Conservation (phyloP, 2,329 filamentous ascomycete species). For the Paraphoma sp. region DNA sequence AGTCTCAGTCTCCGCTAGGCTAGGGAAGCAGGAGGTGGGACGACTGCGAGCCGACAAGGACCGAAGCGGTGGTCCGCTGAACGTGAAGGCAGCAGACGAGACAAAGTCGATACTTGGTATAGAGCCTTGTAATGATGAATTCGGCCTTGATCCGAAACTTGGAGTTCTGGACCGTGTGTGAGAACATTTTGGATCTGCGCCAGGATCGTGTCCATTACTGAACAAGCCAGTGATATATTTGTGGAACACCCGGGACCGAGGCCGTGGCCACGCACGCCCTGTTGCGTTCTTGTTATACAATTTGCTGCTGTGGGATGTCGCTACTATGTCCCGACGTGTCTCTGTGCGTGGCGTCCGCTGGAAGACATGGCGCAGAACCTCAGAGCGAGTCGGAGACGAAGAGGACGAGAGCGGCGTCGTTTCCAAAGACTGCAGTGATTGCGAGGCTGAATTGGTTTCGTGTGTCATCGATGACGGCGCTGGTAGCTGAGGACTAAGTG, state of each 20-base stretch:
- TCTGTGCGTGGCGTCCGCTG: not conserved
- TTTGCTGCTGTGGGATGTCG: not conserved
- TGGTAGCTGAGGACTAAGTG: constrained; percentile 15
- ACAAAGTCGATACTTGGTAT: constrained; percentile 41
- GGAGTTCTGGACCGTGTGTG: constrained; percentile 25
- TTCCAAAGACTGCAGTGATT: not conserved
- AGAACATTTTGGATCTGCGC: constrained; percentile 3
- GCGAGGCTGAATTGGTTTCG: not conserved
- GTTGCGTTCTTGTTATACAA: constrained; percentile 7
- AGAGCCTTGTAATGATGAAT: constrained; percentile 26
- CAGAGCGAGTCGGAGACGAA: not conserved
- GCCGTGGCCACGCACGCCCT: constrained; percentile 18
- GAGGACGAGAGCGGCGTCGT: not conserved
- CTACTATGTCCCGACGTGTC: not conserved
- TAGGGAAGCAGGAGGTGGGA: constrained; percentile 26
- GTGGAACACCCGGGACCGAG: constrained; percentile 32
- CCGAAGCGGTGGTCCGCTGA: constrained; percentile 41
- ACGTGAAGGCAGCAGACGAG: constrained; percentile 39
- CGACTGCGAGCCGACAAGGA: constrained; percentile 31
- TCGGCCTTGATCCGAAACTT: constrained; percentile 23
- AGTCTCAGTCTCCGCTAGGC: constrained; percentile 22
- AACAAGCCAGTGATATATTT: constrained; percentile 38
- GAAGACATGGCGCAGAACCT: not conserved
- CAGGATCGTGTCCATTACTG: constrained; percentile 12
- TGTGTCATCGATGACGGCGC: constrained; percentile 14